A percentile compares a stretch with the other conserved stretches of the same genome.
These are phyloP conservation scores for Penicillium waksmanii DNA, from an alignment of 495 filamentous ascomycete species.

Conservation along the genomic window DNA sequence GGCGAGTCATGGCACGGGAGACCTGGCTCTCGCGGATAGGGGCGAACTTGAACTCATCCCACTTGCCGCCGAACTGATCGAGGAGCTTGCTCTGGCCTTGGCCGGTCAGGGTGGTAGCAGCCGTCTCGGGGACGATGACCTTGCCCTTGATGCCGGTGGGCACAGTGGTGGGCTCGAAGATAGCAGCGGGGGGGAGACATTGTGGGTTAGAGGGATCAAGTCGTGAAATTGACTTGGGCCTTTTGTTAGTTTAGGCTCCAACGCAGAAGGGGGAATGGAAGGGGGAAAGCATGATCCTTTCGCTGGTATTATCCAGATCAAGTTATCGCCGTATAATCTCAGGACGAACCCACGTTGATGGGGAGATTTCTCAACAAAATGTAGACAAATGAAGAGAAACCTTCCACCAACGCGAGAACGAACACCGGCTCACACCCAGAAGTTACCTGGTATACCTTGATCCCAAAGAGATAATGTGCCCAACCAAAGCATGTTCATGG, in stretches of 20 bases:
- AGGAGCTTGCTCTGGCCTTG: slow-evolving; percentile 55
- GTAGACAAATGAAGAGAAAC: slow-evolving; percentile 3
- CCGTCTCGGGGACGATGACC: slow-evolving; percentile 43
- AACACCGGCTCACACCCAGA: slow-evolving; percentile 71
- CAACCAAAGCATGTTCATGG: slow-evolving; percentile 46
- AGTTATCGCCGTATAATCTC: slow-evolving; percentile 97
- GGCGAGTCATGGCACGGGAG: slow-evolving; percentile 87
- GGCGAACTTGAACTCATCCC: slow-evolving; percentile 78
- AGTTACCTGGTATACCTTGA: slow-evolving; percentile 69
- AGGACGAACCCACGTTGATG: slow-evolving; percentile 61
- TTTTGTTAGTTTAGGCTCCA: slow-evolving; percentile 37
- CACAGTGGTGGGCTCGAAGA: slow-evolving; percentile 46
- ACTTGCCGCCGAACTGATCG: slow-evolving; percentile 66
- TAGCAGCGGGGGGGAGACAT: slow-evolving; percentile 80
- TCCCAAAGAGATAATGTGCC: slow-evolving; percentile 42
- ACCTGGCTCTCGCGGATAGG: slow-evolving; percentile 90
- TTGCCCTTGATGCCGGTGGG: slow-evolving; percentile 53
- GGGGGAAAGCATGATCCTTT: slow-evolving; percentile 87
- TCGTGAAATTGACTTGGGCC: slow-evolving; percentile 41
- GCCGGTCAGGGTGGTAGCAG: slow-evolving; percentile 39
- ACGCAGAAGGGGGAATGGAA: slow-evolving; percentile 35
- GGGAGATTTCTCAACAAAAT: neutral
- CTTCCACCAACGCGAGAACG: slow-evolving; percentile 43
- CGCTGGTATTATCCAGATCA: slow-evolving; percentile 99
- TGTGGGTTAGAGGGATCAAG: slow-evolving; percentile 42